Evolutionary conservation across 1,284 basidiomycete genomes (phyloP).

Genomic region (Gastroboletus turbinatus): DNA sequence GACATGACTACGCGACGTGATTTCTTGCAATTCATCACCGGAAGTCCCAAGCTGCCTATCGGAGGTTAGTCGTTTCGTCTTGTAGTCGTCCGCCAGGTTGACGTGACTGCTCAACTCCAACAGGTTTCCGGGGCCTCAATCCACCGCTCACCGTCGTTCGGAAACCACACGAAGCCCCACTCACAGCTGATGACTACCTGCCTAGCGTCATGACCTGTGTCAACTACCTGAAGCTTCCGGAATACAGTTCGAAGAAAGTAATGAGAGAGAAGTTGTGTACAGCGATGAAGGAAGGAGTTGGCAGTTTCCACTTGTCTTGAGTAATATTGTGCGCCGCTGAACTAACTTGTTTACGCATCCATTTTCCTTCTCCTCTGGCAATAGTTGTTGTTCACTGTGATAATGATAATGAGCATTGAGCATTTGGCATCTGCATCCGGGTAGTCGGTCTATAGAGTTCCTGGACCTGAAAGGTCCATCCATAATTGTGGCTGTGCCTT

Average conservation of each 20-base stretch:
- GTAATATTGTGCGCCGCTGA: constrained; percentile 23
- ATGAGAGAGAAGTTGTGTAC: constrained; percentile 78
- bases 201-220: constrained; percentile 99
- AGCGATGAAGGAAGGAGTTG: constrained; percentile 89
- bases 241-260: constrained; percentile 83
- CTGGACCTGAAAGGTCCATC: no score
- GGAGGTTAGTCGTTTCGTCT: constrained; percentile 59
- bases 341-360: constrained; percentile 29
- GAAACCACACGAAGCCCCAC: constrained; percentile 90
- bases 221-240: constrained; percentile 93
- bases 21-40: constrained; percentile 96
- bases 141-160: constrained; percentile 96
- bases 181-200: constrained; percentile 91
- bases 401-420: constrained; percentile 15
- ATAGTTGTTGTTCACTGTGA: constrained; percentile 17
- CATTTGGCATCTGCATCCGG: neutral
- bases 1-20: constrained; percentile 74
- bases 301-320: constrained; percentile 92
- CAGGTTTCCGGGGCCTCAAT: constrained; percentile 93
- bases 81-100: neutral
- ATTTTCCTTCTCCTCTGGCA: constrained; percentile 10
- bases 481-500: no score
- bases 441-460: no score
- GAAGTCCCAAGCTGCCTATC: constrained; percentile 91
- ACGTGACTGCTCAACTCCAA: constrained; percentile 3